Evolutionary conservation across 2,329 filamentous ascomycete genomes (phyloP).

Genomic region (Fusarium sp.): DNA sequence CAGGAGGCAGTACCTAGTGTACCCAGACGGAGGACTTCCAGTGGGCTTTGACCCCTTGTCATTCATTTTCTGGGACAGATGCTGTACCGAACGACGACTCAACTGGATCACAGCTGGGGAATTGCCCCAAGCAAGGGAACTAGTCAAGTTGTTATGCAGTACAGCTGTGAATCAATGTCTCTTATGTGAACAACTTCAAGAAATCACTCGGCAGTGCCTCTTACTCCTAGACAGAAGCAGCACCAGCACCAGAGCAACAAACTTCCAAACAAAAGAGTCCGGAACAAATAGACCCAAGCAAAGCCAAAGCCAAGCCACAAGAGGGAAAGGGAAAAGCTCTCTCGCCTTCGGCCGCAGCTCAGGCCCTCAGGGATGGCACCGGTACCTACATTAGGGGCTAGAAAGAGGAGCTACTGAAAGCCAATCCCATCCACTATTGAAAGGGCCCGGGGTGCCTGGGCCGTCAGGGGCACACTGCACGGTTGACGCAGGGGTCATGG

Average conservation of each 20-base stretch:
- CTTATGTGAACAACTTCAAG: slow-evolving; percentile 1
- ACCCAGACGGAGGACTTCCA: slow-evolving; percentile 7
- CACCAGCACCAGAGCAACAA: background rate
- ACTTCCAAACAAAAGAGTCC: background rate
- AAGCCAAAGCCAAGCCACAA: slow-evolving; percentile 10
- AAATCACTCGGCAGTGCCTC: background rate
- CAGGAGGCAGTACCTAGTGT: background rate
- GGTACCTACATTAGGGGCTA: slow-evolving; percentile 46
- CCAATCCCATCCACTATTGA: slow-evolving; percentile 21
- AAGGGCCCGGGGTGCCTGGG: slow-evolving; percentile 32
- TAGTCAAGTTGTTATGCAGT: background rate
- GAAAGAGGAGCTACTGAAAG: slow-evolving; percentile 37
- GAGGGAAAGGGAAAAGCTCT: slow-evolving; percentile 9
- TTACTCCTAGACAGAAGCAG: background rate
- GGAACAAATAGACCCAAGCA: slow-evolving; percentile 7
- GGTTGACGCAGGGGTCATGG: slow-evolving; percentile 33
- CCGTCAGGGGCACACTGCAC: slow-evolving; percentile 46
- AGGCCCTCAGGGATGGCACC: slow-evolving; percentile 23
- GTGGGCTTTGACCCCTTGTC: slow-evolving; percentile 30
- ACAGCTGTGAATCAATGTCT: background rate
- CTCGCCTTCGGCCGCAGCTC: background rate
- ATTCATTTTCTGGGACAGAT: slow-evolving; percentile 22
- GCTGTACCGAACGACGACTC: slow-evolving; percentile 16
- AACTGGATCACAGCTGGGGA: slow-evolving; percentile 32
- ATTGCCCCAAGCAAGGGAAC: slow-evolving; percentile 26